Base-by-base conservation (phyloP, 192 early-diverging fungal species). In the Haplosporangium gracile region DNA sequence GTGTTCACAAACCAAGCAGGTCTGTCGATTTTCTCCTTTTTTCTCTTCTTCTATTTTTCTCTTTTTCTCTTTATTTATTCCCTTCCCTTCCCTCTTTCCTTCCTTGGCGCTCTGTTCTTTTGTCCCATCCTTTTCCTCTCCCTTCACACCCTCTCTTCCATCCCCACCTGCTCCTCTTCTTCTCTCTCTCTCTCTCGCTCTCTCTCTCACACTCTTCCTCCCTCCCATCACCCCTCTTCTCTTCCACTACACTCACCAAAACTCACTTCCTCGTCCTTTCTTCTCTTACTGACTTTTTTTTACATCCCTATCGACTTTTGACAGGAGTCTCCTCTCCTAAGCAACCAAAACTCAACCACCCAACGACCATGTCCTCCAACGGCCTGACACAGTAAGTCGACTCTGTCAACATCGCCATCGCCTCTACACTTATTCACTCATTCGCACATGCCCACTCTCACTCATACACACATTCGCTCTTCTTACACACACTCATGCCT, bases 381-480 rank as follows among this genome's bases (percentile, higher is more conserved):
- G 75, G 40, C 47, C 73, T 55, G 55, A 76, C 53, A 18, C 69
- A 71, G 80, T 65, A 65, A 65, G 60, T 65, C 26, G 60, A 65
- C 60, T 65, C 32, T 32, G 8, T 29, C 55, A 57, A 43, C 55
- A 57, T 57, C 24, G 22, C 22, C 55, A 4, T 24, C 6, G 8
- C 24, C 49, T 15, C 13, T 57, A 57, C 7, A n/a, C 49, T 55
- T n/a, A 7, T 15, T n/a, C 5, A 15, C 5, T 8, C 24, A 55
- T 43, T 11, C 47, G 1, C 47, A 49, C 47, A 16, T 13, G 2
- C 3, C 16, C 49, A 51, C 49, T 4, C 49, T 10, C 43, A 45
- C 11, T 45, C 11, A 45, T 1, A 4, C 49, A 16, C 16, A 2
- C 49, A 51, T 18, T 18, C 18, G 18, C 42, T 43, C 42, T 43